These are phyloP conservation scores for Linanthus parryae DNA, from an alignment of 148 eudicot species.

Conservation along the genomic window DNA sequence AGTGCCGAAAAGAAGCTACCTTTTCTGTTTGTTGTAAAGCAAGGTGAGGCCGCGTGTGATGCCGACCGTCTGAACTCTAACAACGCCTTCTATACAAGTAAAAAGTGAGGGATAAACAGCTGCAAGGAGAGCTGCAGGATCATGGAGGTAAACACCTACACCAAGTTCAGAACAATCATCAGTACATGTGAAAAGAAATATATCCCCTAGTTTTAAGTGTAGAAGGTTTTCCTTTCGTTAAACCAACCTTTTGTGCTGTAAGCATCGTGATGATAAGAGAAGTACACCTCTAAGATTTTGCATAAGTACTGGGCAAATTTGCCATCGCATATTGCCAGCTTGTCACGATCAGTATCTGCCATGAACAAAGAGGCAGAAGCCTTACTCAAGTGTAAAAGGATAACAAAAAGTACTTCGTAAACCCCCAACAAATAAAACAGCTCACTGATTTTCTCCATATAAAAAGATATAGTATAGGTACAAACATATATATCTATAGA, in stretches of 20 bases:
- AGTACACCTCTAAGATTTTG: constrained; percentile 83
- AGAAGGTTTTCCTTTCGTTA: background rate
- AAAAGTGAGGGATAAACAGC: constrained; percentile 85
- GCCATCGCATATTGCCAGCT: constrained; percentile 51
- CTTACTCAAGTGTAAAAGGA: background rate
- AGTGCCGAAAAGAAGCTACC: constrained; percentile 23
- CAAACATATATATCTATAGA: no score
- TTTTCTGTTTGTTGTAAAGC: constrained; percentile 78
- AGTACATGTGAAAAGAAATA: constrained; percentile 12
- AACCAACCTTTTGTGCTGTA: constrained; percentile 66
- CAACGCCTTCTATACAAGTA: constrained; percentile 77
- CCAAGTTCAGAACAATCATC: constrained; percentile 15
- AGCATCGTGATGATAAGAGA: constrained; percentile 67
- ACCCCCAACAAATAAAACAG: background rate
- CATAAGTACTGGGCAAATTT: constrained; percentile 66
- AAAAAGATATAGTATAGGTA: no score
- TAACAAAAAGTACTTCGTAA: background rate
- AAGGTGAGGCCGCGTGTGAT: constrained; percentile 83
- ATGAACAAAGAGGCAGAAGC: background rate
- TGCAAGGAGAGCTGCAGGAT: constrained; percentile 78
- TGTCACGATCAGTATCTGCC: constrained; percentile 72
- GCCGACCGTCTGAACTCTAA: constrained; percentile 82
- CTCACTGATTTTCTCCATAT: no score
- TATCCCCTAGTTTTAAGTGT: background rate
- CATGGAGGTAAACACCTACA: constrained; percentile 93